Evolutionary conservation across 306 rosid genomes (phyloP).

Genomic region (cucumber (Cucumis sativus)): Cucumber_9930_V3 NC_026659.2:28469501-28470000

Average conservation of each 20-base stretch:
- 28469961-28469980: too few species aligned
- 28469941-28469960: neutral
- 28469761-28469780: slow-evolving; percentile 34
- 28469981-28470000: too few species aligned
- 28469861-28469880: neutral
- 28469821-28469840: neutral
- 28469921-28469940: neutral
- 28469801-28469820: neutral
- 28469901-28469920: neutral
- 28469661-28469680: slow-evolving; percentile 26
- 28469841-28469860: neutral
- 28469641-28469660: neutral
- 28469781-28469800: slow-evolving; percentile 25
- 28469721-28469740: neutral
- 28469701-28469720: slow-evolving; percentile 8
- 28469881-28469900: neutral
- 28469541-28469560: slow-evolving; percentile 71
- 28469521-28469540: slow-evolving; percentile 45
- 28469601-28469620: too few species aligned
- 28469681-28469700: slow-evolving; percentile 12
- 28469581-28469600: slow-evolving; percentile 27
- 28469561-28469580: slow-evolving; percentile 51
- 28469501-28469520: slow-evolving; percentile 52
- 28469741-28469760: slow-evolving; percentile 13
- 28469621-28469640: neutral